Conservation (phyloP, 2,329 filamentous ascomycete species). For the Neofusicoccum laricinum region DNA sequence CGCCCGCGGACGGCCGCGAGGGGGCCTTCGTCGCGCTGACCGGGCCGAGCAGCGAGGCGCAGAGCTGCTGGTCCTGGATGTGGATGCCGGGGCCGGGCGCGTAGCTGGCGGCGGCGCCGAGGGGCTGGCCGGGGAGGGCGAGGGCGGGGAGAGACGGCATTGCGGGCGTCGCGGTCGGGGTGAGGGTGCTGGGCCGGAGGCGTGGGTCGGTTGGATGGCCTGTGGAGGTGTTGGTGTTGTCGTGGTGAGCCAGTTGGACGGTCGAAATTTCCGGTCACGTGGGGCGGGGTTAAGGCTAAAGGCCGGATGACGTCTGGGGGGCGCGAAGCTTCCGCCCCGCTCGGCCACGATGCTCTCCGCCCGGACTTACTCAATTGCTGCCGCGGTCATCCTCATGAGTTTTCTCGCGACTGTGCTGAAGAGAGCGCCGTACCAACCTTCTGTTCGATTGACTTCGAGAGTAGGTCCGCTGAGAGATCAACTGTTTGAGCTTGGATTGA, state of each 20-base stretch:
- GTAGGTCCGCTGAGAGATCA: background rate
- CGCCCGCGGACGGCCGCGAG: conserved; percentile 49
- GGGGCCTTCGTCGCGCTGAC: conserved; percentile 41
- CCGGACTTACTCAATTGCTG: background rate
- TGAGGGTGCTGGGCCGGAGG: background rate
- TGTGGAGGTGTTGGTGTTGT: background rate
- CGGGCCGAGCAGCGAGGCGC: conserved; percentile 77
- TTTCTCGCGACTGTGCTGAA: conserved; percentile 9
- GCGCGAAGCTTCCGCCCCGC: background rate
- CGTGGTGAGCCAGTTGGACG: background rate
- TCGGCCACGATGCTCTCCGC: conserved; percentile 3
- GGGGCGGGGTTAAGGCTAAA: background rate
- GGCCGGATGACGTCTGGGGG: conserved; percentile 6
- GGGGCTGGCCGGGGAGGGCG: conserved; percentile 76
- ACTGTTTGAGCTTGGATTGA: background rate
- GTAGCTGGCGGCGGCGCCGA: conserved; percentile 67
- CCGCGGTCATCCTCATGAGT: conserved; percentile 15
- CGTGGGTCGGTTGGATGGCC: no score
- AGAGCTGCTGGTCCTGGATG: conserved; percentile 69
- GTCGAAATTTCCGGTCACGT: conserved; percentile 16
- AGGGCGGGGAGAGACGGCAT: conserved; percentile 41
- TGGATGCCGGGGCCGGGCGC: conserved; percentile 80
- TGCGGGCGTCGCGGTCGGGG: background rate
- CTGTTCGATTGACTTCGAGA: background rate
- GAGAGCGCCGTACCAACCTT: background rate